These are phyloP conservation scores for Ascochyta fabae DNA, from an alignment of 2,329 filamentous ascomycete species.

Conservation along the genomic window DNA sequence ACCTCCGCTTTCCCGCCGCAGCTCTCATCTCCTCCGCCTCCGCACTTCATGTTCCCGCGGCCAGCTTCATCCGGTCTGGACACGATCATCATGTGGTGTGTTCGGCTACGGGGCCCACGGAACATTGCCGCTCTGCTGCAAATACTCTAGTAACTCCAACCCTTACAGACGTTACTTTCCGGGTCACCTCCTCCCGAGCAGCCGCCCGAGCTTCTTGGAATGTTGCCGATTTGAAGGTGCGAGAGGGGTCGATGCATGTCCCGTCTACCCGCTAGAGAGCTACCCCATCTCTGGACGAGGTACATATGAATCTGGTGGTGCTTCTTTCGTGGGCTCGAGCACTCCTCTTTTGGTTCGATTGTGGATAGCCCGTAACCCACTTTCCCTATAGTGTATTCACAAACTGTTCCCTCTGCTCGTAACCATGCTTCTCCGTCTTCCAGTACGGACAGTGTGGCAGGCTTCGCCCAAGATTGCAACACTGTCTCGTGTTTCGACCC, in stretches of 20 bases:
- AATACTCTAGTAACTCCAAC: slow-evolving; percentile 8
- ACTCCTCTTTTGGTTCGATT: no score
- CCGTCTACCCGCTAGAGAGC: slow-evolving; percentile 31
- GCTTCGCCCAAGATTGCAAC: slow-evolving; percentile 21
- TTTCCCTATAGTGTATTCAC: not conserved
- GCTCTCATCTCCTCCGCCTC: not conserved
- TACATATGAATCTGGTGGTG: slow-evolving; percentile 10
- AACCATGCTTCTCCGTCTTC: slow-evolving; percentile 33
- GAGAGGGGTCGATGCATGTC: slow-evolving; percentile 37
- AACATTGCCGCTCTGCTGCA: not conserved
- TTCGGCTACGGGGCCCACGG: slow-evolving; percentile 4
- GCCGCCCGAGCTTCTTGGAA: slow-evolving; percentile 10
- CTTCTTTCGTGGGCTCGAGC: not conserved
- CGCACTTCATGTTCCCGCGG: slow-evolving; percentile 10
- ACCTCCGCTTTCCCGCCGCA: slow-evolving; percentile 28
- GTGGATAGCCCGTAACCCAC: not conserved
- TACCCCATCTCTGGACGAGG: slow-evolving; percentile 10
- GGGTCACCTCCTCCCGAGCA: slow-evolving; percentile 21
- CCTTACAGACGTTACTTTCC: slow-evolving; percentile 16
- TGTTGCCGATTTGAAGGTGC: slow-evolving; percentile 12
- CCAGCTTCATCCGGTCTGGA: slow-evolving; percentile 10
- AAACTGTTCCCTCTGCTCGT: no score
- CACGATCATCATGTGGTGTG: not conserved
- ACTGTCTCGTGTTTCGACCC: slow-evolving; percentile 20
- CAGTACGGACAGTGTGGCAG: slow-evolving; percentile 30